These are phyloP conservation scores for Peterozyma xylosa DNA, from an alignment of 805 yeast species.

Conservation along the genomic window DNA sequence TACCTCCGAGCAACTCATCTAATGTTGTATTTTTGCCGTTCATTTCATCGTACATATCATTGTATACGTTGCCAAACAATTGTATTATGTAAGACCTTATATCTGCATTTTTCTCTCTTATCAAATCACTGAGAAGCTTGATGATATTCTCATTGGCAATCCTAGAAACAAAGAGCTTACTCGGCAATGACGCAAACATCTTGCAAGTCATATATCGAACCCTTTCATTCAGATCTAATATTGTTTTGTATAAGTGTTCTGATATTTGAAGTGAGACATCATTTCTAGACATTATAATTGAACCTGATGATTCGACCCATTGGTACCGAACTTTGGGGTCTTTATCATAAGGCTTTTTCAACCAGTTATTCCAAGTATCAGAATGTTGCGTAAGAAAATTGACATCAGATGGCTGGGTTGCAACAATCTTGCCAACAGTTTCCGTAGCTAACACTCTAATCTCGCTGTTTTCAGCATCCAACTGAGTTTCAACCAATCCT, in stretches of 20 bases:
- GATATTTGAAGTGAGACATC: constrained; percentile 44
- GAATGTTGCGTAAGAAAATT: constrained; percentile 53
- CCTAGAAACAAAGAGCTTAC: constrained; percentile 36
- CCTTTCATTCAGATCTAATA: constrained; percentile 67
- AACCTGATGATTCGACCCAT: constrained; percentile 60
- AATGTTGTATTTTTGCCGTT: constrained; percentile 18
- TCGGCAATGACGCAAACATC: constrained; percentile 39
- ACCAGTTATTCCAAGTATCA: constrained; percentile 63
- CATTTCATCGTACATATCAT: constrained; percentile 30
- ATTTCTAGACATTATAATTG: constrained; percentile 33
- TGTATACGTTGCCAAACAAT: constrained; percentile 48
- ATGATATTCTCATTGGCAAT: constrained; percentile 41
- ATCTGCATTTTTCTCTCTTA: constrained; percentile 62
- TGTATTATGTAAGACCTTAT: constrained; percentile 56
- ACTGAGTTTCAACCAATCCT: constrained; percentile 74
- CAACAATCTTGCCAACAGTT: constrained; percentile 61
- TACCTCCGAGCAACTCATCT: constrained; percentile 30
- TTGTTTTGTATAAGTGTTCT: constrained; percentile 56
- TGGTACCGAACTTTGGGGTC: constrained; percentile 54
- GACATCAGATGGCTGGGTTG: constrained; percentile 36
- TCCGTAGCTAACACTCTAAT: constrained; percentile 64
- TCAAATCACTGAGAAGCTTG: constrained; percentile 48
- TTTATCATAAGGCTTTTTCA: constrained; percentile 65
- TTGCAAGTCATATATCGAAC: constrained; percentile 60
- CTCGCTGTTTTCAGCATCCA: constrained; percentile 60